A percentile compares a stretch with the other conserved stretches of the same genome.
Conservation (phyloP, 2,329 filamentous ascomycete genomes). For the Cladosporium velox region DNA sequence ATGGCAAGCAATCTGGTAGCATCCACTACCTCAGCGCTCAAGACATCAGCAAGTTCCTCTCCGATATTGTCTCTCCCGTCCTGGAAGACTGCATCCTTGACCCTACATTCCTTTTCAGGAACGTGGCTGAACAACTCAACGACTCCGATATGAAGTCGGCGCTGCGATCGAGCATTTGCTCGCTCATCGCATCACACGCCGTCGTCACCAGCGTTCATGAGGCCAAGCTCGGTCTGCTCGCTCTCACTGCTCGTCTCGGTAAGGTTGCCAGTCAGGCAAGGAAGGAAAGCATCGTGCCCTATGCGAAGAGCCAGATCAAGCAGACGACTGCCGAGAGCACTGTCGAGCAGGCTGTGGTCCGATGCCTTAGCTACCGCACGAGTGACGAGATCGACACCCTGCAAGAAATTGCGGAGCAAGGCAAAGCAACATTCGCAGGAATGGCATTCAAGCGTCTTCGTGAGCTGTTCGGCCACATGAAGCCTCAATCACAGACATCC, state of each 20-base stretch:
- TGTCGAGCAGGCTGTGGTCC: conserved; percentile 56
- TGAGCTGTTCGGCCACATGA: conserved; percentile 72
- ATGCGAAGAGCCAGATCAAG: conserved; percentile 5
- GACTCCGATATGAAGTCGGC: conserved; percentile 61
- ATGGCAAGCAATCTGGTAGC: conserved; percentile 48
- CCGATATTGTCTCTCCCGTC: conserved; percentile 68
- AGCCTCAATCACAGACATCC: conserved; percentile 60
- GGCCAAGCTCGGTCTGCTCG: conserved; percentile 72
- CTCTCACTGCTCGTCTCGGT: conserved; percentile 68
- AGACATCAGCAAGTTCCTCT: conserved; percentile 62
- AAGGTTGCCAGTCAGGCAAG: conserved; percentile 73
- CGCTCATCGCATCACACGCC: conserved; percentile 73
- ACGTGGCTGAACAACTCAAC: conserved; percentile 63
- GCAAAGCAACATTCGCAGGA: conserved; percentile 55
- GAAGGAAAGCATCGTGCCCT: conserved; percentile 50
- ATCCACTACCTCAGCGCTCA: conserved; percentile 61
- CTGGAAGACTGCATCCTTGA: conserved; percentile 88
- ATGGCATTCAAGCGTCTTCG: conserved; percentile 70
- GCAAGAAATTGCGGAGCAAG: conserved; percentile 47
- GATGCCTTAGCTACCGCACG: conserved; percentile 57
- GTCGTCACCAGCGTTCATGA: conserved; percentile 66
- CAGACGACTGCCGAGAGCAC: not conserved
- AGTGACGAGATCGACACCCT: conserved; percentile 59
- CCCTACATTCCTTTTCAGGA: conserved; percentile 65
- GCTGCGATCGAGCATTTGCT: conserved; percentile 64